Evolutionary conservation across 2,329 filamentous ascomycete genomes (phyloP), one percentile per base, ranked within the genome.

Genomic region (Ophiocordyceps camponoti-rufipedis): DNA sequence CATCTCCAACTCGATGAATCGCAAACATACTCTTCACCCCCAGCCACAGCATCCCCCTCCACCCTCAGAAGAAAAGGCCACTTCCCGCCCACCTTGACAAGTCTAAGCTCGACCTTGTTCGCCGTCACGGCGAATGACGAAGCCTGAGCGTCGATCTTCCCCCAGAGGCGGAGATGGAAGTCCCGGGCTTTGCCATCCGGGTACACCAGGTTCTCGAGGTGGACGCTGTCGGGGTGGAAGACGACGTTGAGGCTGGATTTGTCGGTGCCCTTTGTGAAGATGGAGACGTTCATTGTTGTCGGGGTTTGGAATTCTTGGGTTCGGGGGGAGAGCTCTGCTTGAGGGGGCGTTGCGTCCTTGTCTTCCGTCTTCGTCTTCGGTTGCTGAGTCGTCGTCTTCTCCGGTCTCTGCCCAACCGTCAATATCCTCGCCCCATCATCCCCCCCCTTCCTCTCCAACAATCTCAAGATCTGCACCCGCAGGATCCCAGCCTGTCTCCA

Each of bases 101-200:
- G 70, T 11, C 67, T 72, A 35, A 94, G 66, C 59, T 94, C 87
- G 45, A 94, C 71, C 59, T 94, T 94, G 55, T 78, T 85, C 1
- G 81, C 70, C 40, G 82, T 80, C 45, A 93, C 73, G 1, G 69
- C 72, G 52, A 67, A 75, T 41, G 69, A 80, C 18, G 77, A 85
- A 31, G 69, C 62, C 1, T 68, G 55, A 0, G 75, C 61, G 45
- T 84, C 72, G 53, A 94, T 78, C 10, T 71, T 58, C 13, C 72
- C 75, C 58, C 72, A 86, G 4, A 89, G 73, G 6, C 82, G 50
- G 3, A 72, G 78, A 16, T 78, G 70, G 41, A 86, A 70, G 1
- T 68, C 70, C 55, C 75, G 80, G 48, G 75, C 70, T 51, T 74
- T 82, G 40, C 73, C 70, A 29, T 53, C 61, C 1, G 62, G 62